Base-by-base conservation (phyloP, 1,284 basidiomycete species). In the Puccinia triticina region DNA sequence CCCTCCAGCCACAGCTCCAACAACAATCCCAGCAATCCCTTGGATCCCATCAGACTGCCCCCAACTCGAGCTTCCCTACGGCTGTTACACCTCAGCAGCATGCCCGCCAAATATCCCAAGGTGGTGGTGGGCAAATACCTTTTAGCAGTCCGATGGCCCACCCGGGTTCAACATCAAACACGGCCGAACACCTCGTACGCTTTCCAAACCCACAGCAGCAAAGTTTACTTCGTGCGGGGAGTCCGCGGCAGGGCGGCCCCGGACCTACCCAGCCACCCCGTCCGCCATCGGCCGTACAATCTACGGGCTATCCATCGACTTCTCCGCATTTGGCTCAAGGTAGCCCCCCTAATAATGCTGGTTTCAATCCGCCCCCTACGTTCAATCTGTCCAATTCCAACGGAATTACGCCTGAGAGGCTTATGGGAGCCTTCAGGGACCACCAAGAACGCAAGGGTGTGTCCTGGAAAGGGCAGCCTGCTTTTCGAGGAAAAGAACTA, bases 51-150 rank as follows among this genome's bases (percentile, higher is more conserved):
- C 79, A 74, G 10, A 16, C 69, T 12, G 55, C 26, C 12, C 69
- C 50, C 29, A 71, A 61, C 29, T 61, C 79, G 43, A 61, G 40
- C 57, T 81, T 81, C 71, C 37, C 79, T 64, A 43, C 67, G 14
- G 32, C 53, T 43, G 69, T 81, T 34, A 81, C 79, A 46, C 79
- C 79, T 46, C 79, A 81, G 34, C 79, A 81, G 48, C 71, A 64
- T 26, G 34, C 79, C 16, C 48, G 79, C 3, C 79, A 81, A 43
- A 55, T 74, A 37, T 71, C 71, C 12, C 71, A 72, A 37, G 53
- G 55, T 46, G 43, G 18, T 50, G 53, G 43, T 57, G 46, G 46
- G 12, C 66, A 67, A 71, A 57, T 80, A 43, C 78, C 78, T 57
- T 81, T 74, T 40, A 81, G 79, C 23, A 81, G 79, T 67, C 79